Evolutionary conservation across 495 filamentous ascomycete species (phyloP).

Genomic region (Aspergillus conjunctus): DNA sequence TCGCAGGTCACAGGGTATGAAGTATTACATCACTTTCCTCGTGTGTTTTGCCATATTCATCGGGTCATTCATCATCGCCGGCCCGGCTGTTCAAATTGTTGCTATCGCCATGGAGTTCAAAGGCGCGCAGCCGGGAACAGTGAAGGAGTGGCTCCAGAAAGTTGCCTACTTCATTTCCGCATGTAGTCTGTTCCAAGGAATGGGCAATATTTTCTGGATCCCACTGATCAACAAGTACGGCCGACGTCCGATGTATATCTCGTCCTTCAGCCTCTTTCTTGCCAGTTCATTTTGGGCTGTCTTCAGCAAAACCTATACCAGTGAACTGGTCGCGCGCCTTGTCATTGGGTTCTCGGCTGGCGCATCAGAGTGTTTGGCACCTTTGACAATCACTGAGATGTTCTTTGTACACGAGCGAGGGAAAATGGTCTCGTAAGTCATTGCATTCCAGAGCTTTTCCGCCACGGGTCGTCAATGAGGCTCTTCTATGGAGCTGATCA

Average conservation of each 20-base stretch:
- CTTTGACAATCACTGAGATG: conserved; percentile 55
- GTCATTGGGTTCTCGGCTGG: conserved; percentile 48
- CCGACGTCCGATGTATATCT: conserved; percentile 51
- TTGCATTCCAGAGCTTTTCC: conserved; percentile 47
- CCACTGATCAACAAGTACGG: conserved; percentile 57
- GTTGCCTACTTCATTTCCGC: conserved; percentile 28
- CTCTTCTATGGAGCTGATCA: conserved; percentile 49
- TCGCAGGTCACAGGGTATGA: not conserved
- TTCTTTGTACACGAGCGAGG: conserved; percentile 62
- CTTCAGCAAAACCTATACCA: conserved; percentile 43
- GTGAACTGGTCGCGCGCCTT: conserved; percentile 47
- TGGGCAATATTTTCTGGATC: conserved; percentile 57
- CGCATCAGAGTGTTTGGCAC: conserved; percentile 54
- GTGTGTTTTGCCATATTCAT: conserved; percentile 36
- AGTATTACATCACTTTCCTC: not conserved
- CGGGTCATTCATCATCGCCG: conserved; percentile 55
- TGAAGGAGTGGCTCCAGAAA: not conserved
- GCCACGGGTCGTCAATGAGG: conserved; percentile 51
- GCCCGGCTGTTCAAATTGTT: conserved; percentile 44
- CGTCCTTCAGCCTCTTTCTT: conserved; percentile 28
- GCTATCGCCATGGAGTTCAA: not conserved
- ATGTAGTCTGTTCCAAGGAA: conserved; percentile 44
- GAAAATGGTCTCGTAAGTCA: conserved; percentile 47
- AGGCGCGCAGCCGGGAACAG: not conserved
- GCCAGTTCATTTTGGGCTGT: conserved; percentile 49